phyloP scores from a whole-genome alignment of 306 rosid genomes.

The Prunus kanzakura region DNA sequence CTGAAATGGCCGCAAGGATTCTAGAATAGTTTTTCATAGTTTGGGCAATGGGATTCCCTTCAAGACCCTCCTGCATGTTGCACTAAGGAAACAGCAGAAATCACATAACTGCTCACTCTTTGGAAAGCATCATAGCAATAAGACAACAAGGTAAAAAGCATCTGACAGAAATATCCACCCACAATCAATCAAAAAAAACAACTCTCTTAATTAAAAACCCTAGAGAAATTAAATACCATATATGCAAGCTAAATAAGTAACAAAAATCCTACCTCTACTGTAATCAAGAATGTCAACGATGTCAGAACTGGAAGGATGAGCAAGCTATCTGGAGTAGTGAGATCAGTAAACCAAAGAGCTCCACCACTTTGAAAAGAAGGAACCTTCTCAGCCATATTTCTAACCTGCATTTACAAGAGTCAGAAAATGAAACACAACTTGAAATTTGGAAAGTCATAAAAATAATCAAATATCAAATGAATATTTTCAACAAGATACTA shows the following conservation, averaged over 20 bases:
- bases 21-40: conserved; percentile 82
- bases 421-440: neutral
- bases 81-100: conserved; percentile 39
- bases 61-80: conserved; percentile 91
- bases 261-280: conserved; percentile 67
- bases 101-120: neutral
- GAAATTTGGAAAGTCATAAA: neutral
- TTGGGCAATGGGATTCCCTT: conserved; percentile 79
- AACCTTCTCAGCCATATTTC: conserved; percentile 82
- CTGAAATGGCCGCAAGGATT: conserved; percentile 70
- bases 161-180: neutral
- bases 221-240: neutral
- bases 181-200: neutral
- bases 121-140: neutral
- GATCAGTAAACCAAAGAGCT: conserved; percentile 87
- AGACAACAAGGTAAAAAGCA: neutral
- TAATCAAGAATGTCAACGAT: conserved; percentile 67
- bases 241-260: neutral
- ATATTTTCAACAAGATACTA: conserved; percentile 7
- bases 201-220: neutral
- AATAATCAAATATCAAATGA: neutral
- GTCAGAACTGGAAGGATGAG: conserved; percentile 72
- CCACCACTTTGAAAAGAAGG: conserved; percentile 93
- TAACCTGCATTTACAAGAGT: conserved; percentile 35
- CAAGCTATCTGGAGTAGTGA: conserved; percentile 69